Evolutionary conservation across 2,329 filamentous ascomycete species (phyloP).

Genomic region (Scytalidium sp.): DNA sequence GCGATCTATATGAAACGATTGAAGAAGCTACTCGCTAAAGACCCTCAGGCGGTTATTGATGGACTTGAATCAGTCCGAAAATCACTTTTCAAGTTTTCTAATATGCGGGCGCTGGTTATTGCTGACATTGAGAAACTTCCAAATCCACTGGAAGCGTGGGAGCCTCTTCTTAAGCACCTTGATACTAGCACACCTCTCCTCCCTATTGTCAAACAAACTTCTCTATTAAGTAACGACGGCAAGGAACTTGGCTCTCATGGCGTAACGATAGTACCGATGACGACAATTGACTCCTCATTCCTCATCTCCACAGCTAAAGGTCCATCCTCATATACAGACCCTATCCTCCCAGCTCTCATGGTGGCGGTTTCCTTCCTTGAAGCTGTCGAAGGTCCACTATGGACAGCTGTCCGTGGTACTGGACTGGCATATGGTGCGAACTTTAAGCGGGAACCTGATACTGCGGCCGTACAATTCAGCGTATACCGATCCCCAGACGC

Average conservation of each 20-base stretch:
- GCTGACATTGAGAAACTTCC: constrained; percentile 73
- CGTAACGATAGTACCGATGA: constrained; percentile 82
- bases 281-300: constrained; percentile 89
- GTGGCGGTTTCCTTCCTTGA: constrained; percentile 91
- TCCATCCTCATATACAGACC: constrained; percentile 71
- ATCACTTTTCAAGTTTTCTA: constrained; percentile 76
- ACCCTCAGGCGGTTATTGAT: constrained; percentile 70
- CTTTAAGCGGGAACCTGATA: constrained; percentile 75
- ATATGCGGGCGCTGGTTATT: constrained; percentile 81
- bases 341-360: constrained; percentile 76
- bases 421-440: constrained; percentile 88
- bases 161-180: constrained; percentile 43
- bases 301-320: constrained; percentile 73
- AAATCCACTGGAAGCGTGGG: constrained; percentile 78
- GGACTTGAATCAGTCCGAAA: constrained; percentile 76
- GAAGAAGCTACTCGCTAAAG: constrained; percentile 73
- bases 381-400: constrained; percentile 88
- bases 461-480: constrained; percentile 76
- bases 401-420: constrained; percentile 88
- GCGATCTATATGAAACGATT: constrained; percentile 83
- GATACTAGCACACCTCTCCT: constrained; percentile 53
- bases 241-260: constrained; percentile 69
- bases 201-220: constrained; percentile 67
- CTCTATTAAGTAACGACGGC: constrained; percentile 74
- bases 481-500: constrained; percentile 90